phyloP scores from a whole-genome alignment of 1,284 basidiomycete species.

The Rhodofomes roseus region DNA sequence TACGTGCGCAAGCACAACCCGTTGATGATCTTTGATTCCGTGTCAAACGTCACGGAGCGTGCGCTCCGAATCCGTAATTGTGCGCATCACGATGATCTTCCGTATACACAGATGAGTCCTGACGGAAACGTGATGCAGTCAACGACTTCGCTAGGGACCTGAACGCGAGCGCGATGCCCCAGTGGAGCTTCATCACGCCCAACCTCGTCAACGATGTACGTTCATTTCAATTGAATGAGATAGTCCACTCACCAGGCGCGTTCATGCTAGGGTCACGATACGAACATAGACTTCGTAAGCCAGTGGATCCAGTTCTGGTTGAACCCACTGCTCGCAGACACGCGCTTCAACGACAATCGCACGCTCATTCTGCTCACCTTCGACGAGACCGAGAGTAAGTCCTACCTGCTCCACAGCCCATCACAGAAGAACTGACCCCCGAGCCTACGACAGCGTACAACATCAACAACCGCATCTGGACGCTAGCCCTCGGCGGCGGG shows the following conservation, averaged over 20 bases:
- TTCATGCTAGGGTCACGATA: constrained; percentile 43
- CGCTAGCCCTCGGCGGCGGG: constrained; percentile 51
- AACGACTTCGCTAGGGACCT: constrained; percentile 56
- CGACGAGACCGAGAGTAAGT: constrained; percentile 48
- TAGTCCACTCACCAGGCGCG: neutral
- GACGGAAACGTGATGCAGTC: constrained; percentile 25
- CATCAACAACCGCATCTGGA: constrained; percentile 45
- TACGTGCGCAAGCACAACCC: constrained; percentile 65
- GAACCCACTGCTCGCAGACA: constrained; percentile 43
- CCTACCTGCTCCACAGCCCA: constrained; percentile 32
- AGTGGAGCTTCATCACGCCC: constrained; percentile 67
- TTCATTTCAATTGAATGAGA: neutral
- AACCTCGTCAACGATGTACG: constrained; percentile 51
- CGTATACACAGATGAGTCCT: neutral
- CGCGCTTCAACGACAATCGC: constrained; percentile 44
- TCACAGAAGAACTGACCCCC: constrained; percentile 35
- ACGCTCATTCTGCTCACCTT: constrained; percentile 58
- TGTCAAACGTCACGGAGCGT: constrained; percentile 39
- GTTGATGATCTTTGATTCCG: constrained; percentile 47
- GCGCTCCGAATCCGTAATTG: constrained; percentile 55
- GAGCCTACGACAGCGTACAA: constrained; percentile 23
- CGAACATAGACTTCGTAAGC: constrained; percentile 45
- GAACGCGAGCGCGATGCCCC: constrained; percentile 47
- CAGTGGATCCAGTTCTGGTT: constrained; percentile 55
- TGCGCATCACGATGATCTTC: constrained; percentile 4